phyloP scores from a whole-genome alignment of 1,139 yeast genomes.

The Candida albicans region DNA sequence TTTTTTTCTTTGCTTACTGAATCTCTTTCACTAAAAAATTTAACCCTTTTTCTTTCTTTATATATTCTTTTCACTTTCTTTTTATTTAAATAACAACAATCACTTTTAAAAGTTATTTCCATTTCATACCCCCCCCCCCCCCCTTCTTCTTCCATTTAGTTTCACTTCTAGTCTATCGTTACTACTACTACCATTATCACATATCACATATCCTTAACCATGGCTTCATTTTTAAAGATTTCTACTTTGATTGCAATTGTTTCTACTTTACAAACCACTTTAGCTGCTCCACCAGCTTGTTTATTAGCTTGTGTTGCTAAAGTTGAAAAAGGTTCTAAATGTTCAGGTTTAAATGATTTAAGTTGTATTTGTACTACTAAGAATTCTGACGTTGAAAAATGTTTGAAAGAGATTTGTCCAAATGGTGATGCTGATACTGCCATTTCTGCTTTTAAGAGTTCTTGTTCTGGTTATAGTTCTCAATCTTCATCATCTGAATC shows the following conservation, averaged over 20 bases:
- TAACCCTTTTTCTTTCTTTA: background rate
- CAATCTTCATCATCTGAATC: conserved; percentile 17
- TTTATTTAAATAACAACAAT: background rate
- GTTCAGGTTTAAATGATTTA: conserved; percentile 60
- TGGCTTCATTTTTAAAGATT: conserved; percentile 25
- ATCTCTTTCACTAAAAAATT: no score
- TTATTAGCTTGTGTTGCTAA: conserved; percentile 81
- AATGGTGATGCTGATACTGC: conserved; percentile 58
- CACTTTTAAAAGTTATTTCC: no score
- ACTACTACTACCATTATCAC: background rate
- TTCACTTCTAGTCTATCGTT: conserved; percentile 6
- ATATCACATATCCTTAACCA: conserved; percentile 4
- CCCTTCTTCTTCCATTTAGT: no score
- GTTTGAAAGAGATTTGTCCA: conserved; percentile 70
- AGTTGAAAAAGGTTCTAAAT: conserved; percentile 57
- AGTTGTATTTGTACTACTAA: conserved; percentile 64
- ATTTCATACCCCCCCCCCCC: no score
- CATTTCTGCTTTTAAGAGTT: conserved; percentile 50
- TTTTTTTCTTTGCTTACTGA: no score
- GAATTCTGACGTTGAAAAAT: conserved; percentile 49
- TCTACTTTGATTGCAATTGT: conserved; percentile 54
- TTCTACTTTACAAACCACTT: conserved; percentile 46
- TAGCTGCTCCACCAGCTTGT: conserved; percentile 88
- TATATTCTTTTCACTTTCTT: background rate
- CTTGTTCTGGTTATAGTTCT: conserved; percentile 46